Base-by-base conservation (phyloP, 2,329 filamentous ascomycete genomes). In the Verticillium alfalfae region DNA sequence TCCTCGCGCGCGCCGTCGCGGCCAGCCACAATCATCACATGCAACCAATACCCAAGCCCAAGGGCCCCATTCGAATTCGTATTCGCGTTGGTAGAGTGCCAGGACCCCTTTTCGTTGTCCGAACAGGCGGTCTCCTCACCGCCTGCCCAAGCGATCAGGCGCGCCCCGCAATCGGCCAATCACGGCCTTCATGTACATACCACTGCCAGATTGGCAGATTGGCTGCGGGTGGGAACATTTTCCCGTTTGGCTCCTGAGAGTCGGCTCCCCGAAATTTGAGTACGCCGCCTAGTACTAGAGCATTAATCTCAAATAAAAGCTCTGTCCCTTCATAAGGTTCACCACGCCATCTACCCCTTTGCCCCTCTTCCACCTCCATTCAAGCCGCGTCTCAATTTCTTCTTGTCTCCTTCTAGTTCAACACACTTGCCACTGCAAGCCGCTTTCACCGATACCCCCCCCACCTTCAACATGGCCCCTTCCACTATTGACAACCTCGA, bases 401-500 rank as follows among this genome's bases (percentile, higher is more conserved):
- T 16, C 45, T 52, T 26, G 10, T 45, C 45, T 36, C 31, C 15
- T 34, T 22, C 38, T 18, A 38, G 34, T 55, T 38, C 26, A 57
- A 31, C 57, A 31, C 57, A n/a, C 58, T 56, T 62, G 58, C 59
- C 56, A 58, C 63, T 63, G 49, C 45, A 52, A 52, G 45, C n/a
- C 45, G 16, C 58, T 31, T 49, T 56, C 60, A 31, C 22, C 67
- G 55, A 67, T 31, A 31, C 4, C 69, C 41, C 41, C 39, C 56
- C 54, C 54, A 55, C 69, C 71, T 13, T 77, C 74, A 78, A 75
- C 71, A 81, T 82, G 79, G 75, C 77, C 67, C 73, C 75, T 49
- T 78, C 76, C 63, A 73, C 71, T 61, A 68, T 66, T 62, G 69
- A 69, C 61, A 69, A 71, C 64, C 89, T 97, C 74, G 92, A 96